Percentiles rank a stretch among this genome's conserved stretches.
Evolutionary conservation across 345 rosid species (phyloP).

Genomic region (Eucalyptus urophylla): DNA sequence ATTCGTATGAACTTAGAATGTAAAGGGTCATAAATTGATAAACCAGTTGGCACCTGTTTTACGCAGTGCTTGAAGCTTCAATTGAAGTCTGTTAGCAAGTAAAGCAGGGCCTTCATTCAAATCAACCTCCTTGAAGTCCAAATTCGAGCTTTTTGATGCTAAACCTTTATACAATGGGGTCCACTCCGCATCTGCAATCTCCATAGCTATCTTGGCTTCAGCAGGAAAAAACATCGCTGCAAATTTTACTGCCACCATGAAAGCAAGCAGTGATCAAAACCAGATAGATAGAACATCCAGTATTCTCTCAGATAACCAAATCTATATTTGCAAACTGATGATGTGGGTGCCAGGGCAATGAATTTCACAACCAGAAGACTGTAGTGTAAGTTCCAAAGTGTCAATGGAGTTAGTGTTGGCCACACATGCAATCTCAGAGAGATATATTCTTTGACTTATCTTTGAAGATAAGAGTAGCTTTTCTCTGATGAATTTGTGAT

Average conservation of each 20-base stretch:
- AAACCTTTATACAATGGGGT: not conserved
- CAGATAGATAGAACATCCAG: not conserved
- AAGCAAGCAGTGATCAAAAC: not conserved
- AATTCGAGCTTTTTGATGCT: conserved; percentile 3
- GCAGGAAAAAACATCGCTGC: conserved; percentile 26
- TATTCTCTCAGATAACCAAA: not conserved
- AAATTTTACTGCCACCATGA: conserved; percentile 18
- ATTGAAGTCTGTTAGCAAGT: conserved; percentile 1
- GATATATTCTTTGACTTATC: not conserved
- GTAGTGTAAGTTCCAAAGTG: not conserved
- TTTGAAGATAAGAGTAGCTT: not conserved
- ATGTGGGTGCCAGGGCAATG: not conserved
- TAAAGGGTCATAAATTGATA: not conserved
- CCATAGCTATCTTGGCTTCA: conserved; percentile 38
- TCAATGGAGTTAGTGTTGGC: not conserved
- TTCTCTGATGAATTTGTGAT: not conserved
- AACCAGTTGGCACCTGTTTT: conserved; percentile 15
- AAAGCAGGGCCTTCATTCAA: conserved; percentile 12
- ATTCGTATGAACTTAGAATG: not conserved
- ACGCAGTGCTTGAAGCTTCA: conserved; percentile 12
- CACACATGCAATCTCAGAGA: not conserved
- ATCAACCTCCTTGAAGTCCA: conserved; percentile 5
- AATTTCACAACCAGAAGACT: not conserved
- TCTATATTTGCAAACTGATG: not conserved
- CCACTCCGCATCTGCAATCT: conserved; percentile 19